Percentiles rank a stretch among this genome's conserved stretches.
Conservation (phyloP, 2,329 filamentous ascomycete species). For the Alternaria alternata region DNA sequence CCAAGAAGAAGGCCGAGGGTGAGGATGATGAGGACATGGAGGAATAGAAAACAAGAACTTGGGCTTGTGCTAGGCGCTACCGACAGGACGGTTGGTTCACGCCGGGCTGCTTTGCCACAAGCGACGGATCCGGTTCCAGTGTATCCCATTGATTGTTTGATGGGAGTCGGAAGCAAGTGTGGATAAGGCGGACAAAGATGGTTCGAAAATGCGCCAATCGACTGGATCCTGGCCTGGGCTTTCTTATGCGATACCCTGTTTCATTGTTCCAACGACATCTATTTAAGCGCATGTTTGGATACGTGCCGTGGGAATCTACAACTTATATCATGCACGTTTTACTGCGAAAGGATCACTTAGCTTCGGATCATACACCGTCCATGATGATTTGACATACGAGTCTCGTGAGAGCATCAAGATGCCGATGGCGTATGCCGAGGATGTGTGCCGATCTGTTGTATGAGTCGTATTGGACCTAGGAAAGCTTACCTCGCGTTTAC, state of each 20-base stretch:
- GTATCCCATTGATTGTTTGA: not conserved
- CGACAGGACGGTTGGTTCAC: slow-evolving; percentile 2
- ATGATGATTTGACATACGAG: not conserved
- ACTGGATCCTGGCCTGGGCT: not conserved
- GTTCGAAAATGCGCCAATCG: not conserved
- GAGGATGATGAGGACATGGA: slow-evolving; percentile 32
- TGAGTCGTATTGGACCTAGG: not conserved
- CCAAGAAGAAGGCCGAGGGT: slow-evolving; percentile 28
- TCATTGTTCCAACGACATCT: not conserved
- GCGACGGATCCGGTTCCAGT: not conserved
- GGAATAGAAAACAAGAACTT: slow-evolving; percentile 9
- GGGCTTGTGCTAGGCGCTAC: slow-evolving; percentile 1
- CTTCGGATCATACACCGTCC: not conserved
- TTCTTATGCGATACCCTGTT: not conserved
- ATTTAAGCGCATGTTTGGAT: not conserved
- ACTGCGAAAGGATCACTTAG: not conserved
- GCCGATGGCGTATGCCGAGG: not conserved
- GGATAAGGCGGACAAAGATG: not conserved
- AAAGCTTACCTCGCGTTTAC: slow-evolving; percentile 2
- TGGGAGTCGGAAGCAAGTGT: not conserved
- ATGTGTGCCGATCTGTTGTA: not conserved
- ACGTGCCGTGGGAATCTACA: not conserved
- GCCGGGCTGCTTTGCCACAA: not conserved
- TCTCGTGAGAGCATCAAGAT: not conserved
- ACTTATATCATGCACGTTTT: not conserved